Percentiles rank a stretch among this genome's conserved stretches.
These are phyloP conservation scores for Chytriomyces hyalinus DNA, from an alignment of 192 early-diverging fungal species.

Conservation along the genomic window DNA sequence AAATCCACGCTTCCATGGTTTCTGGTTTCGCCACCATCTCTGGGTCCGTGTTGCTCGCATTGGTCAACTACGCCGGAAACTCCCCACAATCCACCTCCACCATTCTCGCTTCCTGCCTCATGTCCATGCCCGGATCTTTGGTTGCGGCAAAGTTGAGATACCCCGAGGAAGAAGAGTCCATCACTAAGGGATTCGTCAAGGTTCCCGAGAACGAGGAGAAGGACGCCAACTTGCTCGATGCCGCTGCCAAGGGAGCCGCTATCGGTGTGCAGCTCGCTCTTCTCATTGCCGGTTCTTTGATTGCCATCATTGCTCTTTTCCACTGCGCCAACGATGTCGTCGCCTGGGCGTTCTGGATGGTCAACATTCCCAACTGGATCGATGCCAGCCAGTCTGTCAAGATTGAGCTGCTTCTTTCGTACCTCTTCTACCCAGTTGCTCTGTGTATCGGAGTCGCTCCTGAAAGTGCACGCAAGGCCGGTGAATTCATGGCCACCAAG, in stretches of 20 bases:
- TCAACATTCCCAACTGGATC: slow-evolving; percentile 63
- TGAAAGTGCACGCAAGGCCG: slow-evolving; percentile 59
- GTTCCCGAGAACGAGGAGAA: slow-evolving; percentile 65
- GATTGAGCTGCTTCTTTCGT: slow-evolving; percentile 74
- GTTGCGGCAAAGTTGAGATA: slow-evolving; percentile 84
- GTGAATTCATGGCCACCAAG: slow-evolving; percentile 74
- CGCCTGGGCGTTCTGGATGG: slow-evolving; percentile 66
- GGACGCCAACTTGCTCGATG: slow-evolving; percentile 79
- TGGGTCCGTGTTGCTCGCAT: slow-evolving; percentile 73
- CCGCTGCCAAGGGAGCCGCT: slow-evolving; percentile 81
- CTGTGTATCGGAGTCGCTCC: slow-evolving; percentile 70
- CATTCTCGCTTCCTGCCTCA: slow-evolving; percentile 86
- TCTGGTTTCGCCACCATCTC: slow-evolving; percentile 92
- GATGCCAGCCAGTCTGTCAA: slow-evolving; percentile 61
- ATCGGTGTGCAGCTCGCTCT: slow-evolving; percentile 77
- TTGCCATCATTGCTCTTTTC: slow-evolving; percentile 77
- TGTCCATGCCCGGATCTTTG: slow-evolving; percentile 87
- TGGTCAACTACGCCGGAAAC: slow-evolving; percentile 68
- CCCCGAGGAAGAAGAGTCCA: slow-evolving; percentile 81
- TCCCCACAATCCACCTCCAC: slow-evolving; percentile 50
- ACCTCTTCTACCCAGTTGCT: slow-evolving; percentile 77
- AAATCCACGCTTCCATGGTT: slow-evolving; percentile 85
- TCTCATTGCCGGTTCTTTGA: slow-evolving; percentile 76
- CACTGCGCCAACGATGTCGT: slow-evolving; percentile 70
- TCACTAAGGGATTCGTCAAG: slow-evolving; percentile 72